Base-by-base conservation (phyloP, 345 rosid species). In the Diplotaxis tenuifolia region DNA sequence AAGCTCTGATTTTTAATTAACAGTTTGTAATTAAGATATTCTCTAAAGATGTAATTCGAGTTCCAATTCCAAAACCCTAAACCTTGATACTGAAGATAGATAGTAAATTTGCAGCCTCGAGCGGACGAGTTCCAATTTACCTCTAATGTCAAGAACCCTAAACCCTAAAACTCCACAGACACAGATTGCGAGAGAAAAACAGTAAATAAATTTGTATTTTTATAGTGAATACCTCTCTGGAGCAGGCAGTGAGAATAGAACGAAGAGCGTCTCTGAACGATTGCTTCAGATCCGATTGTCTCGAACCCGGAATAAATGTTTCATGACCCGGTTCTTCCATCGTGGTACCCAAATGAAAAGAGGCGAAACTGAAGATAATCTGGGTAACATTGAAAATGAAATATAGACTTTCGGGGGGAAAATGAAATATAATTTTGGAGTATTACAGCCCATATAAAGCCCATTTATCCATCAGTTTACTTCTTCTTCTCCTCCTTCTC, bases 241-340 rank as follows among this genome's bases (percentile, higher is more conserved):
- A 75, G 77, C 86, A 88, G 38, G 87, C 69, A 22, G 88, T 83
- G 75, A 90, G 91, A 53, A 90, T 84, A 58, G 86, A 83, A 21
- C 83, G 87, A 75, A 84, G 60, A 10, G 85, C 86, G 12, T 82
- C 82, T 70, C 83, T 86, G 82, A 88, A 90, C 10, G 87, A 84
- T 54, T 77, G 82, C 58, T 72, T 71, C 71, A 88, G 69, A 83
- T 82, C 77, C 50, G 71, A 76, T 72, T 82, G 85, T 60, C 85
- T 78, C 2, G 50, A 61, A 54, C 87, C 84, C 23, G 55, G 58
- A 38, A 55, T 7, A 55, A 27, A 56, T 63, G 18, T 50, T 67
- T 67, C 71, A 2, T 50, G 40, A 72, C 60, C 71, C 71, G 68
- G 9, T 4, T 77, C 38, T 64, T 74, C 80, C 85, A 64, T 64